Percentiles rank a stretch among this genome's conserved stretches.
phyloP scores from a whole-genome alignment of 805 yeast species.

The Diddensiella caesifluorescens region DNA sequence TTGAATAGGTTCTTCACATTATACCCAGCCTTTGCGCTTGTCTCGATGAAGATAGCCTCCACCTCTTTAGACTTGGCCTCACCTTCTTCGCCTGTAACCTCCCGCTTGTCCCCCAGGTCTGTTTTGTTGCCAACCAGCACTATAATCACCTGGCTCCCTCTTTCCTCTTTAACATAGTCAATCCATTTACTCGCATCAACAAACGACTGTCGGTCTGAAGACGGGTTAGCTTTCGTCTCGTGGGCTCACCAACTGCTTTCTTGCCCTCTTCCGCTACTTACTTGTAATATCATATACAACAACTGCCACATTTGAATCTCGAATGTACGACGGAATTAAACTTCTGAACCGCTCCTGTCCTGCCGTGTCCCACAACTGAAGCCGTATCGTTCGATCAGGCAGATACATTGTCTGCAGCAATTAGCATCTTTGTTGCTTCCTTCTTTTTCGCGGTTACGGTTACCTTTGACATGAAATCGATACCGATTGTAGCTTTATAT shows the following conservation, averaged over 20 bases:
- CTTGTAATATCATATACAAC: constrained; percentile 91
- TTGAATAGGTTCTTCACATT: constrained; percentile 87
- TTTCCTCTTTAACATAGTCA: constrained; percentile 87
- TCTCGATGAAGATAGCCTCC: constrained; percentile 82
- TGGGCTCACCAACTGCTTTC: too few species aligned
- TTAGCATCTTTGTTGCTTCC: not conserved
- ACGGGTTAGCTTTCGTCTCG: not conserved
- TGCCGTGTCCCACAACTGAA: constrained; percentile 97
- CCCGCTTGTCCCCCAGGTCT: constrained; percentile 76
- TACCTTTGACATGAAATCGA: constrained; percentile 80
- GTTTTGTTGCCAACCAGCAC: constrained; percentile 91
- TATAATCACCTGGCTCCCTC: constrained; percentile 83
- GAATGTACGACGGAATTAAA: constrained; percentile 87
- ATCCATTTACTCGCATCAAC: constrained; percentile 86
- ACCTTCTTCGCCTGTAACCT: constrained; percentile 85
- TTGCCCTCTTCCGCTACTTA: constrained; percentile 32
- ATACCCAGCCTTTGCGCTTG: constrained; percentile 91
- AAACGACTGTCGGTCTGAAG: constrained; percentile 58
- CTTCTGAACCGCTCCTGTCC: constrained; percentile 96
- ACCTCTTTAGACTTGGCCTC: constrained; percentile 69
- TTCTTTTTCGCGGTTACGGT: constrained; percentile 12
- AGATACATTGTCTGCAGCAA: constrained; percentile 67
- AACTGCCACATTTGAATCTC: constrained; percentile 97
- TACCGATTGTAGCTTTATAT: constrained; percentile 92
- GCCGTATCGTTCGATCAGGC: constrained; percentile 90